Conservation (phyloP, 306 rosid species). For the Quercus ilex region DNA sequence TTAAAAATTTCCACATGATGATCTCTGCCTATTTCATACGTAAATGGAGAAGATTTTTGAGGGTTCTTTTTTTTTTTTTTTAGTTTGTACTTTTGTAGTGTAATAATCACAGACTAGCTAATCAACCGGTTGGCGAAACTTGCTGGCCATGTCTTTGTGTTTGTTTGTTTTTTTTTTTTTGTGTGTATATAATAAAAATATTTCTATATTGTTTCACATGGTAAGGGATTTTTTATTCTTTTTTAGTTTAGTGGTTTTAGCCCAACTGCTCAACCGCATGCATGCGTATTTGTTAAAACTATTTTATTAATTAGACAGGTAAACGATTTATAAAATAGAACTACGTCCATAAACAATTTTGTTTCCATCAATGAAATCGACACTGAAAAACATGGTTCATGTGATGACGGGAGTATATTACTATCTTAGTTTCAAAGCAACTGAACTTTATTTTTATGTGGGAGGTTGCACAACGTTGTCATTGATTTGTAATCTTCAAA, state of each 20-base stretch:
- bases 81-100: not conserved
- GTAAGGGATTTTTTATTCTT: not conserved
- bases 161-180: not conserved
- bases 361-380: too few relatives aligned
- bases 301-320: not conserved
- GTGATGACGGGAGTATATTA: too few relatives aligned
- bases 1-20: too few relatives aligned
- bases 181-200: not conserved
- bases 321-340: too few relatives aligned
- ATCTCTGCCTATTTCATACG: too few relatives aligned
- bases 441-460: not conserved
- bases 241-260: conserved; percentile 1
- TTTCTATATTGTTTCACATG: not conserved
- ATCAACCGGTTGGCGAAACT: not conserved
- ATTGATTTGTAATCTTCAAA: conserved; percentile 22
- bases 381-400: too few relatives aligned
- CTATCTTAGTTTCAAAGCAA: too few relatives aligned
- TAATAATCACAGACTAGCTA: not conserved
- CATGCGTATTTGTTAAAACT: conserved; percentile 1
- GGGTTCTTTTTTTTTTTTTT: not conserved
- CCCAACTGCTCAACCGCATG: conserved; percentile 15
- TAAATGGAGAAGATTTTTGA: too few relatives aligned
- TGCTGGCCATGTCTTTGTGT: not conserved
- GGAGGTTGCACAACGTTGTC: not conserved
- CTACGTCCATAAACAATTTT: too few relatives aligned